phyloP scores from a whole-genome alignment of 257 asterid species.

The Ehretia macrophylla region DNA sequence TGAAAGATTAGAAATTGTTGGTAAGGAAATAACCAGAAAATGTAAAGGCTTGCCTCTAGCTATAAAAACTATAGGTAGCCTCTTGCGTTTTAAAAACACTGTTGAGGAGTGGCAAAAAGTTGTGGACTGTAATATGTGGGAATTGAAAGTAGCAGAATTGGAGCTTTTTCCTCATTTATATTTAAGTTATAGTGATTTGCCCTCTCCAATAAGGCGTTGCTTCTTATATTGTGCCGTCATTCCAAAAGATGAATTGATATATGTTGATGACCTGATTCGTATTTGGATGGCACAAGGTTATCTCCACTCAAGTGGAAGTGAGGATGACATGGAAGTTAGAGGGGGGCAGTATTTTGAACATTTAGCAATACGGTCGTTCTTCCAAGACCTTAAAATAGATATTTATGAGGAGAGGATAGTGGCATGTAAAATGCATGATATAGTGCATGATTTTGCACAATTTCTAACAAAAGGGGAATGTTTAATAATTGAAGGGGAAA shows the following conservation, averaged over 20 bases:
- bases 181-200: conserved; percentile 19
- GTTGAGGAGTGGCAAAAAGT: conserved; percentile 19
- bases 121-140: conserved; percentile 24
- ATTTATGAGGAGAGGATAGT: conserved; percentile 4
- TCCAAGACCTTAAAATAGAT: conserved; percentile 11
- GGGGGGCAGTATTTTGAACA: conserved; percentile 18
- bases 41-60: conserved; percentile 28
- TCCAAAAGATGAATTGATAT: conserved; percentile 17
- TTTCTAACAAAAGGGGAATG: conserved; percentile 12
- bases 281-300: conserved; percentile 28
- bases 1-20: conserved; percentile 5
- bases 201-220: conserved; percentile 2
- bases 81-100: conserved; percentile 17
- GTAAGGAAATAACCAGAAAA: conserved; percentile 19
- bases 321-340: conserved; percentile 11
- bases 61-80: conserved; percentile 19
- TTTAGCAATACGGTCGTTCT: too few relatives aligned
- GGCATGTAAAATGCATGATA: conserved; percentile 16
- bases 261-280: conserved; percentile 13
- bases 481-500: background rate
- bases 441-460: too few relatives aligned
- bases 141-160: conserved; percentile 8
- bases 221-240: conserved; percentile 13
- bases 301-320: conserved; percentile 4
- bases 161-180: conserved; percentile 17